A percentile compares a stretch with the other conserved stretches of the same genome.
phyloP scores from a whole-genome alignment of 192 early-diverging fungal genomes.

The Allomyces javanicus region DNA sequence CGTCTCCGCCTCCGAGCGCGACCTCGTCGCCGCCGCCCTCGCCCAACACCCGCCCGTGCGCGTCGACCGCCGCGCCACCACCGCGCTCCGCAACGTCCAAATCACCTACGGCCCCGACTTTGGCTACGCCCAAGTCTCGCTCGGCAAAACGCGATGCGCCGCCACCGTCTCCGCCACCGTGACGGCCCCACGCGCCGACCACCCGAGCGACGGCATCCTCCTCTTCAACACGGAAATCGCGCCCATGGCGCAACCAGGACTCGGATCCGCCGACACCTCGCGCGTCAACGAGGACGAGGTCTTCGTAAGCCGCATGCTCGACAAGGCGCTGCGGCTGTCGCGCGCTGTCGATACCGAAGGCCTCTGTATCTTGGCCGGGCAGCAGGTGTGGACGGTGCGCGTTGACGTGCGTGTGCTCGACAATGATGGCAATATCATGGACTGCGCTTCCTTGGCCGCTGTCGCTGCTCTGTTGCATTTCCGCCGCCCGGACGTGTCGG shows the following conservation, averaged over 20 bases:
- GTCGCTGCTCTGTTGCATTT: constrained; percentile 80
- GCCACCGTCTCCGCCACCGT: constrained; percentile 52
- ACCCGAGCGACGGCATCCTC: constrained; percentile 71
- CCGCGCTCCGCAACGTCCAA: constrained; percentile 29
- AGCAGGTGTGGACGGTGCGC: constrained; percentile 74
- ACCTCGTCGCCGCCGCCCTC: no score
- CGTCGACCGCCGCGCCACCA: no score
- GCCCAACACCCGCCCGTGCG: no score
- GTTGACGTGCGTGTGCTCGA: constrained; percentile 84
- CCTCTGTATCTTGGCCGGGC: constrained; percentile 84
- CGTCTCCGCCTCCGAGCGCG: no score
- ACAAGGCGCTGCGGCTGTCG: constrained; percentile 62
- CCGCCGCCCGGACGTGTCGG: constrained; percentile 81
- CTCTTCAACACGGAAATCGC: constrained; percentile 73
- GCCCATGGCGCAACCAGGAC: constrained; percentile 58
- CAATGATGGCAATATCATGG: constrained; percentile 82
- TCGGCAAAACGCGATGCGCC: constrained; percentile 49
- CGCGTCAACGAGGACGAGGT: constrained; percentile 68
- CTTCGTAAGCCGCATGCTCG: constrained; percentile 61
- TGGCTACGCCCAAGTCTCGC: constrained; percentile 54
- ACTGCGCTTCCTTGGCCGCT: constrained; percentile 77
- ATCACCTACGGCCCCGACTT: constrained; percentile 45
- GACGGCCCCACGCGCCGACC: constrained; percentile 44
- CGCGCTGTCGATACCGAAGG: constrained; percentile 90
- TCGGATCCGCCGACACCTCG: constrained; percentile 22